These are phyloP conservation scores for Hemileccinum impolitum DNA, from an alignment of 768 basidiomycete genomes.

Conservation along the genomic window DNA sequence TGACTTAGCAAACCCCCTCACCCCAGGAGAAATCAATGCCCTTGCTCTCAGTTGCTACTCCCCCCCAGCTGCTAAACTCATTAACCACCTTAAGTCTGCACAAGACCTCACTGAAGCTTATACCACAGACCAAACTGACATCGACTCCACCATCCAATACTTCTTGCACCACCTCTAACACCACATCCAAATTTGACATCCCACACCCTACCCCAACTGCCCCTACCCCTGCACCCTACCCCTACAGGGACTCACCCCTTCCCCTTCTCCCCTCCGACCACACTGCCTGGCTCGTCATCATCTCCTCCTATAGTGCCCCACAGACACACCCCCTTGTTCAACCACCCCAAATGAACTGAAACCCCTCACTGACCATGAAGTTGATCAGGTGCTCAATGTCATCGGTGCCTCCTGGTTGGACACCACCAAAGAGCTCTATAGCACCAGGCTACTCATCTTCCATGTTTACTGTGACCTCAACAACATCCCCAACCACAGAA, in stretches of 20 bases:
- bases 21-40: neutral
- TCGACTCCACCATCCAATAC: too few relatives aligned
- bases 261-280: neutral
- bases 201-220: too few relatives aligned
- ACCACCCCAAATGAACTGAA: neutral
- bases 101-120: too few relatives aligned
- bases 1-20: neutral
- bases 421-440: conserved; percentile 35
- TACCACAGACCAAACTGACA: too few relatives aligned
- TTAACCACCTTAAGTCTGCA: neutral
- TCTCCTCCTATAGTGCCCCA: neutral
- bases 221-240: neutral
- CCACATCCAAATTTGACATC: too few relatives aligned
- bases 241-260: conserved; percentile 4
- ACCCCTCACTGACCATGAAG: conserved; percentile 9
- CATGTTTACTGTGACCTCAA: conserved; percentile 40
- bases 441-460: conserved; percentile 35
- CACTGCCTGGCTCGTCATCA: neutral
- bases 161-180: too few relatives aligned
- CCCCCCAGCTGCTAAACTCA: neutral
- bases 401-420: conserved; percentile 27
- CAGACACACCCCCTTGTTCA: neutral
- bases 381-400: conserved; percentile 22
- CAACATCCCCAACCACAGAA: conserved; percentile 35
- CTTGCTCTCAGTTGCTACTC: neutral